Base-by-base conservation (phyloP, 192 early-diverging fungal genomes). In the Linnemannia schmuckeri region DNA sequence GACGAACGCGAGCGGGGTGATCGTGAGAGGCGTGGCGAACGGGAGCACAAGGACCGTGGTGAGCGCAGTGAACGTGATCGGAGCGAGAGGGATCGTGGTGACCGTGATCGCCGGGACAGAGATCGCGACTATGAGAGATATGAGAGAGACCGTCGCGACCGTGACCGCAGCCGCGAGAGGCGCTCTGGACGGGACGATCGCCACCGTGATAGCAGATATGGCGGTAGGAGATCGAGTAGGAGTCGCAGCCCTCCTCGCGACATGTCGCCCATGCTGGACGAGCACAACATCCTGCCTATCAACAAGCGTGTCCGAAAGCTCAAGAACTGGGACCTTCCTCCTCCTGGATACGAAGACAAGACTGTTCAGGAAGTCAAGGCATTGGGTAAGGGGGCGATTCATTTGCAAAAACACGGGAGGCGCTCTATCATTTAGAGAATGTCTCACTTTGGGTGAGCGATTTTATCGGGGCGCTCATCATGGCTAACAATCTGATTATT, bases 281-380 rank as follows among this genome's bases (percentile, higher is more conserved):
- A 88, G 49, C 81, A 79, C 54, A 89, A 74, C 46, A 90, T 95
- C 10, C 88, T 94, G 37, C 98, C 98, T 22, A 82, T 99, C 30
- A 94, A 97, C 81, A 90, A 95, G 80, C 87, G 96, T 73, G 88
- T 88, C 22, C 91, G 95, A 27, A 97, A 96, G 86, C 92, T 98
- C 41, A 93, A 94, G 76, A 93, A 96, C 86, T 99, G 98, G 98
- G 98, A 99, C 90, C 89, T 96, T 72, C 89, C 97, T 15, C 98
- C 98, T 46, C 91, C 93, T 15, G 97, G 97, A 35, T 98, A 93
- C 78, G 97, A 99, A 86, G 94, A 92, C 63, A 92, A 98, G 89
- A 92, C 94, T 37, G 96, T 96, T 13, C 84, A 90, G 57, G 96
- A 98, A 74, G 98, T 96, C 75, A 99, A 99, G 89, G 92, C 93